phyloP scores from a whole-genome alignment of 345 rosid species.

The Kandelia obovata region DNA sequence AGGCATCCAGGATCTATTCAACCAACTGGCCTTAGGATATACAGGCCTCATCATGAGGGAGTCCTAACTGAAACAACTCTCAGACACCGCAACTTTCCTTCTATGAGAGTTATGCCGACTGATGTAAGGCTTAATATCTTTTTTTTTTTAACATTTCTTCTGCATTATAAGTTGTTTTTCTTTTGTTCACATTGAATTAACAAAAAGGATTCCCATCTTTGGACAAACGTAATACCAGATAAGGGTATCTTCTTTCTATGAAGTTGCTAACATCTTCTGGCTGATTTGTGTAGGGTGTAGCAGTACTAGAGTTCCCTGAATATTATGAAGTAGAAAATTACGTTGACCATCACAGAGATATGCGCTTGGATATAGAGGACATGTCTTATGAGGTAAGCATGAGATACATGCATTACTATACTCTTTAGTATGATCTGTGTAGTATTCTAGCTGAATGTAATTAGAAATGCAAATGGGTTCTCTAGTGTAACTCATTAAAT shows the following conservation, averaged over 20 bases:
- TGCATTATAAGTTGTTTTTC: background rate
- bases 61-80: slow-evolving; percentile 28
- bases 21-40: slow-evolving; percentile 47
- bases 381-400: slow-evolving; percentile 80
- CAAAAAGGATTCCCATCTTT: background rate
- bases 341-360: slow-evolving; percentile 70
- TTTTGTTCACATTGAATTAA: background rate
- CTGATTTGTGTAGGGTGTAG: slow-evolving; percentile 56
- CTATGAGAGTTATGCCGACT: slow-evolving; percentile 47
- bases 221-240: background rate
- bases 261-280: slow-evolving; percentile 10
- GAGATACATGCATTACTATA: background rate
- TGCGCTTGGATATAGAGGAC: slow-evolving; percentile 92
- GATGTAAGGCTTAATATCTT: slow-evolving; percentile 44
- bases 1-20: slow-evolving; percentile 47
- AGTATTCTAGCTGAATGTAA: background rate
- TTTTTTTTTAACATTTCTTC: slow-evolving; percentile 10
- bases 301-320: slow-evolving; percentile 50
- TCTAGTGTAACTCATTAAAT: too few species aligned
- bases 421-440: background rate
- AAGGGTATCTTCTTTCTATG: background rate
- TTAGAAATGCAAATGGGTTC: background rate
- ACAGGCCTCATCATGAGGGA: slow-evolving; percentile 30
- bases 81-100: slow-evolving; percentile 53
- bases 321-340: slow-evolving; percentile 45